phyloP scores from a whole-genome alignment of 768 basidiomycete genomes.

The Trametes gibbosa region DNA sequence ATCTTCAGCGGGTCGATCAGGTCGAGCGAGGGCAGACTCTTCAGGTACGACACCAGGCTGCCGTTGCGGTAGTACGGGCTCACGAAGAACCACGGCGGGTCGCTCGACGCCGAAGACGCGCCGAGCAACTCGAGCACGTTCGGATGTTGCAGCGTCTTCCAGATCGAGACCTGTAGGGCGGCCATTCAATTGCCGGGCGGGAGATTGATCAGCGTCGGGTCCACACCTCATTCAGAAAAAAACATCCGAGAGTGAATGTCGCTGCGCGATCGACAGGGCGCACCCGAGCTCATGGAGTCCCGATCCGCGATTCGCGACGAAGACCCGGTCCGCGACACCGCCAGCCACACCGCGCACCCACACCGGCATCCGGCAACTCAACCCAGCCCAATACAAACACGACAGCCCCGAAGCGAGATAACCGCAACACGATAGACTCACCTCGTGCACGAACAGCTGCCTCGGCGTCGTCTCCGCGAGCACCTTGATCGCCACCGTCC shows the following conservation, averaged over 20 bases:
- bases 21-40: slow-evolving; percentile 29
- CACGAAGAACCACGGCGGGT: slow-evolving; percentile 49
- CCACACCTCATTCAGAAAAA: not conserved
- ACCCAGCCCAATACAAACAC: not conserved
- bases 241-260: not conserved
- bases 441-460: slow-evolving; percentile 48
- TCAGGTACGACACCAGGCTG: slow-evolving; percentile 58
- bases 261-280: too few relatives aligned
- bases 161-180: slow-evolving; percentile 40
- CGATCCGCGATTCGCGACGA: too few relatives aligned
- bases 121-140: slow-evolving; percentile 75
- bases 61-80: slow-evolving; percentile 70
- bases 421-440: not conserved
- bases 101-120: slow-evolving; percentile 67
- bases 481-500: slow-evolving; percentile 64
- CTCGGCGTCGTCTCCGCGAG: slow-evolving; percentile 59
- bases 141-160: slow-evolving; percentile 65
- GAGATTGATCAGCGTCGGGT: not conserved
- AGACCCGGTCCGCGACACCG: not conserved
- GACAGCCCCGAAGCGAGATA: not conserved
- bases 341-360: not conserved
- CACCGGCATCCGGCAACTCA: not conserved
- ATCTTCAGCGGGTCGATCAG: slow-evolving; percentile 52
- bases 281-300: too few relatives aligned
- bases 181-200: too few relatives aligned